Evolutionary conservation across 2,329 filamentous ascomycete species (phyloP).

Genomic region (Colletotrichum cereale): DNA sequence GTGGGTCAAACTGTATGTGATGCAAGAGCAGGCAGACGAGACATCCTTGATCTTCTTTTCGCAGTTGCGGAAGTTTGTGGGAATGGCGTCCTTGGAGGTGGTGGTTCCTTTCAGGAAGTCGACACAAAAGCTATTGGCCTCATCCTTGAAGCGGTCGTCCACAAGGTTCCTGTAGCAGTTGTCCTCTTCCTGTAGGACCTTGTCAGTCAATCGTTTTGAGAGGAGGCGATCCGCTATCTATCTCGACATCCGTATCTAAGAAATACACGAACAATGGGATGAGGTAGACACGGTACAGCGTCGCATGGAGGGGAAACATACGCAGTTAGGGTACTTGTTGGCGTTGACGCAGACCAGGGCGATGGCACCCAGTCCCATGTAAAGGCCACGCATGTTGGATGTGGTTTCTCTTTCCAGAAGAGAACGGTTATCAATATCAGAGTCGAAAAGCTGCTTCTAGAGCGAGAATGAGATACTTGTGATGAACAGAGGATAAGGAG

Average conservation of each 20-base stretch:
- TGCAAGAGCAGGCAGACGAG: constrained; percentile 54
- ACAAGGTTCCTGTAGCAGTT: constrained; percentile 54
- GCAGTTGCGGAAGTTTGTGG: constrained; percentile 50
- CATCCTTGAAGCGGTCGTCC: constrained; percentile 48
- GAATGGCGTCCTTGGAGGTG: constrained; percentile 46
- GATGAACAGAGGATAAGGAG: constrained; percentile 19
- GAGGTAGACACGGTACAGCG: too few species aligned
- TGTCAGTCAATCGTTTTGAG: neutral
- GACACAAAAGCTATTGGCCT: constrained; percentile 50
- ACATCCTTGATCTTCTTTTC: constrained; percentile 38
- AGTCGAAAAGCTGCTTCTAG: constrained; percentile 49
- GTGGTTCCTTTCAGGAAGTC: constrained; percentile 48
- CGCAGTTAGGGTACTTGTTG: constrained; percentile 47
- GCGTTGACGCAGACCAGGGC: constrained; percentile 48
- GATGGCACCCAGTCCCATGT: constrained; percentile 48
- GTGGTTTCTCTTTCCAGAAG: constrained; percentile 41
- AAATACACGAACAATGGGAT: neutral
- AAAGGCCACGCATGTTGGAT: constrained; percentile 50
- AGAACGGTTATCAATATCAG: constrained; percentile 43
- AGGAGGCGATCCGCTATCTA: neutral
- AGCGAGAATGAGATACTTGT: constrained; percentile 40
- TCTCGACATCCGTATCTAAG: neutral
- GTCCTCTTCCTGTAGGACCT: constrained; percentile 42
- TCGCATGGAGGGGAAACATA: constrained; percentile 17
- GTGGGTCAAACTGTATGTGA: constrained; percentile 46